Conservation (phyloP, 306 rosid species). For the Cicer pinnatifidum region DNA sequence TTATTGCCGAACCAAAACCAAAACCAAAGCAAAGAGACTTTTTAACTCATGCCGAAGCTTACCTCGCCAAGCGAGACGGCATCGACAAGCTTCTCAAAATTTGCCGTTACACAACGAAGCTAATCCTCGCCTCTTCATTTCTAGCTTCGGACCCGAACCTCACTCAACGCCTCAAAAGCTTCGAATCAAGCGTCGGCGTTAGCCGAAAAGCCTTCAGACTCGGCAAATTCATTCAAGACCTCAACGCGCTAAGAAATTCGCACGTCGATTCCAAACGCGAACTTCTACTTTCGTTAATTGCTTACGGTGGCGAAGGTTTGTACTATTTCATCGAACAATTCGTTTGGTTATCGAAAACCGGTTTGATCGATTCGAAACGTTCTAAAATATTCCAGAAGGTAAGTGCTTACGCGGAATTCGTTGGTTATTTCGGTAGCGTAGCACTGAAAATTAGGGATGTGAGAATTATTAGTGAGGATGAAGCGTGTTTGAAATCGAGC, state of each 20-base stretch:
- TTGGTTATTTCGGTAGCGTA: constrained; percentile 46
- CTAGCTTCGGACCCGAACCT: constrained; percentile 58
- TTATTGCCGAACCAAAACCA: neutral
- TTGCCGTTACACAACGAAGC: constrained; percentile 75
- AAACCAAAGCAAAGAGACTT: constrained; percentile 59
- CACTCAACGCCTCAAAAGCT: constrained; percentile 64
- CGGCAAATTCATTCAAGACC: constrained; percentile 85
- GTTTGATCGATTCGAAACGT: constrained; percentile 45
- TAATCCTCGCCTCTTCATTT: constrained; percentile 67
- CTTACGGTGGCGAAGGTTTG: constrained; percentile 82
- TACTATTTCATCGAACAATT: constrained; percentile 86
- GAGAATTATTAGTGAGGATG: constrained; percentile 54
- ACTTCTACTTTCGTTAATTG: constrained; percentile 48
- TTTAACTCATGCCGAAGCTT: constrained; percentile 68
- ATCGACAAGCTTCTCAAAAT: constrained; percentile 94
- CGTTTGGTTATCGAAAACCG: constrained; percentile 82
- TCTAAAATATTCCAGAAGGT: neutral
- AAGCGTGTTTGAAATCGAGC: constrained; percentile 58
- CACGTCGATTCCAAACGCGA: constrained; percentile 51
- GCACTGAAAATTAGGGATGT: constrained; percentile 69
- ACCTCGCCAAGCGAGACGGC: constrained; percentile 90
- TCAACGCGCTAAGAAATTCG: constrained; percentile 65
- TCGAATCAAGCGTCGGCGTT: constrained; percentile 86
- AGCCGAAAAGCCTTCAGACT: constrained; percentile 92
- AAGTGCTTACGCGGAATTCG: constrained; percentile 46